These are phyloP conservation scores for Bolboschoenus planiculmis DNA, from an alignment of 176 grass and related monocot species.

Conservation along the genomic window DNA sequence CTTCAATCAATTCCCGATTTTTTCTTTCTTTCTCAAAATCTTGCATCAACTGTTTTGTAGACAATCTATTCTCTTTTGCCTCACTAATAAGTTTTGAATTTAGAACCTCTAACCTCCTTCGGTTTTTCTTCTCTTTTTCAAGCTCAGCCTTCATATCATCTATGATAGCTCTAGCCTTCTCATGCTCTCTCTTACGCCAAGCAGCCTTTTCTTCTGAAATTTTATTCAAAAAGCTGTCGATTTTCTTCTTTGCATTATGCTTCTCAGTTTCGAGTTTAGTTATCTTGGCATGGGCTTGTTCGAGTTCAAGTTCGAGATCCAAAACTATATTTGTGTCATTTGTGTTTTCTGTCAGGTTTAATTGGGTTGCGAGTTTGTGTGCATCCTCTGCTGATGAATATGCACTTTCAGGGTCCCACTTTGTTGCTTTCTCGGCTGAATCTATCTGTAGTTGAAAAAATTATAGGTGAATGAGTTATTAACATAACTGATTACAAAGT, in stretches of 20 bases:
- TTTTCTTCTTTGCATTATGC: conserved; percentile 70
- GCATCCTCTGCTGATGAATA: conserved; percentile 57
- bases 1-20: conserved; percentile 68
- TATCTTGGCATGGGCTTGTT: conserved; percentile 51
- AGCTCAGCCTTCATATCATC: conserved; percentile 88
- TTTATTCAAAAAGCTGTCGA: conserved; percentile 87
- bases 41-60: conserved; percentile 63
- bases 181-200: conserved; percentile 86
- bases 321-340: conserved; percentile 43
- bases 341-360: conserved; percentile 64
- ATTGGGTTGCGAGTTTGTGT: conserved; percentile 55
- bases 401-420: conserved; percentile 78
- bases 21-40: conserved; percentile 85
- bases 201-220: conserved; percentile 81
- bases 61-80: conserved; percentile 62
- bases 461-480: not conserved
- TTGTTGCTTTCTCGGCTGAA: conserved; percentile 80
- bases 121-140: conserved; percentile 75
- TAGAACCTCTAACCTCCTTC: conserved; percentile 56
- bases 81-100: conserved; percentile 80
- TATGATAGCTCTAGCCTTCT: conserved; percentile 64
- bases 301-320: conserved; percentile 62
- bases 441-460: conserved; percentile 26
- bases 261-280: conserved; percentile 64
- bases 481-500: not conserved